A percentile compares a stretch with the other conserved stretches of the same genome.
phyloP scores from a whole-genome alignment of 1,284 basidiomycete species.

The Ceratobasidium sp. region DNA sequence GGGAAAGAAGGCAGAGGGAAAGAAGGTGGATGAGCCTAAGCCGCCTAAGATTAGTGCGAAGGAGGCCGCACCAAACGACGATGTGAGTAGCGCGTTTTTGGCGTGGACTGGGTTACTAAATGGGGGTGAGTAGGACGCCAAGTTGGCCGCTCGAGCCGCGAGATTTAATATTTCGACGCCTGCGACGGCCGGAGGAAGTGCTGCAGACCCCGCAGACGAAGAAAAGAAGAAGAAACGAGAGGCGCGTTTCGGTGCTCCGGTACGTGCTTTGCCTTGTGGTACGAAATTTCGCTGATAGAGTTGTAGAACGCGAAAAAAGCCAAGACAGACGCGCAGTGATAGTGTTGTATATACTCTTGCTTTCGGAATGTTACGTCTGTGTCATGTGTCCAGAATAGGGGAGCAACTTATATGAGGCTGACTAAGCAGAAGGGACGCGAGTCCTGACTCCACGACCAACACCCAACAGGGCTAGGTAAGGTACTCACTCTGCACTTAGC shows the following conservation, averaged over 20 bases:
- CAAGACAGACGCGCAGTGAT: slow-evolving; percentile 40
- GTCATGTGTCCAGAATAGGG: slow-evolving; percentile 18
- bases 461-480: neutral
- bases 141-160: slow-evolving; percentile 38
- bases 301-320: slow-evolving; percentile 42
- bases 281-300: neutral
- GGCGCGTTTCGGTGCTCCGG: slow-evolving; percentile 47
- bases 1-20: slow-evolving; percentile 1
- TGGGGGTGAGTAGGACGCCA: slow-evolving; percentile 22
- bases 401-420: slow-evolving; percentile 24
- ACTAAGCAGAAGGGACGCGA: slow-evolving; percentile 39
- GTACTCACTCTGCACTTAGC: neutral
- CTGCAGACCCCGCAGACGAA: slow-evolving; percentile 47
- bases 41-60: slow-evolving; percentile 33
- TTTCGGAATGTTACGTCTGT: no score
- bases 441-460: slow-evolving; percentile 22
- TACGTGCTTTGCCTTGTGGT: slow-evolving; percentile 13
- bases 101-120: neutral
- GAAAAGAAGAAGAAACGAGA: slow-evolving; percentile 48
- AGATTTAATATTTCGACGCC: slow-evolving; percentile 25
- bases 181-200: neutral
- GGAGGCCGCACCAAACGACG: slow-evolving; percentile 41
- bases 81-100: slow-evolving; percentile 10
- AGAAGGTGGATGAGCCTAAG: slow-evolving; percentile 14
- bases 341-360: neutral